A percentile compares a stretch with the other conserved stretches of the same genome.
Evolutionary conservation across 2,329 filamentous ascomycete species (phyloP).

Genomic region (Clarireedia monteithiana): DNA sequence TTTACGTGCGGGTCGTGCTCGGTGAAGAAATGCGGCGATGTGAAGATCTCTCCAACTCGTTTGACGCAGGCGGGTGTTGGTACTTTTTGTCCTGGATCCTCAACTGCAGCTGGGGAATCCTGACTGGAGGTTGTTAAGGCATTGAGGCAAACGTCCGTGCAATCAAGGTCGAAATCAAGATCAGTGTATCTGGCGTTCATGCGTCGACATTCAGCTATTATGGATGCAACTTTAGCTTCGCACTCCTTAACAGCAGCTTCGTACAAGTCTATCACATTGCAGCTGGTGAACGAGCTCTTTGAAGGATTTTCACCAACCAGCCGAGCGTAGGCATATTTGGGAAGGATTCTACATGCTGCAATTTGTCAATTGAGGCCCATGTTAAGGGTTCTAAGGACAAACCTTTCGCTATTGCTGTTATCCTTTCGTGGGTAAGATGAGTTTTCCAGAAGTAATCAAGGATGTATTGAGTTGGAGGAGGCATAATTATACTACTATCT

Average conservation of each 20-base stretch:
- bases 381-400: neutral
- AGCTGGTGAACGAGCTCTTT: neutral
- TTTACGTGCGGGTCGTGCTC: constrained; percentile 55
- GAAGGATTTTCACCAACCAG: neutral
- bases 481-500: too few species aligned
- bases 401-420: neutral
- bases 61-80: constrained; percentile 36
- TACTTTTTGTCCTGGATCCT: neutral
- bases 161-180: constrained; percentile 71
- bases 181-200: constrained; percentile 78
- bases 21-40: constrained; percentile 66
- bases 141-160: constrained; percentile 12
- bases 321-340: neutral
- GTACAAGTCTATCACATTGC: constrained; percentile 48
- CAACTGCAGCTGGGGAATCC: neutral
- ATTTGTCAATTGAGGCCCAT: neutral
- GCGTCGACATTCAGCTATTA: constrained; percentile 55
- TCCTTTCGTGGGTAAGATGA: too few species aligned
- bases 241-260: constrained; percentile 63
- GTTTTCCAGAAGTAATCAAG: neutral
- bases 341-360: constrained; percentile 2
- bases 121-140: constrained; percentile 1
- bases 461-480: too few species aligned
- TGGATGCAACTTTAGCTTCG: constrained; percentile 50
- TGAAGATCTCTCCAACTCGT: constrained; percentile 66